These are phyloP conservation scores for Cruciata laevipes DNA, from an alignment of 257 asterid genomes.

Conservation along the genomic window DNA sequence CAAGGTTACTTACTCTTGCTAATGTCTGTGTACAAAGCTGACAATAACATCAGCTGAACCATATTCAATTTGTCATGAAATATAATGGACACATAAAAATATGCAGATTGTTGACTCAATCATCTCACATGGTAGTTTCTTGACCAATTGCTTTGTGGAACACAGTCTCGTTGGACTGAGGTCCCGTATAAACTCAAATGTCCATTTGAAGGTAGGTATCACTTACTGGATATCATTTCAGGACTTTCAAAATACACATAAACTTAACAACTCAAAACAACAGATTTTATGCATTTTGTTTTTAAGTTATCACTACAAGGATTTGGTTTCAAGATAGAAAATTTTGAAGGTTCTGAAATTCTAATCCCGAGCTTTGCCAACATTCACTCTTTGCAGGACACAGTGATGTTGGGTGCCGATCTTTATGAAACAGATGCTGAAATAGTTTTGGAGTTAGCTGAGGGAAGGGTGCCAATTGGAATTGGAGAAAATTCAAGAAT, in stretches of 20 bases:
- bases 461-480: conserved; percentile 82
- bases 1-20: conserved; percentile 51
- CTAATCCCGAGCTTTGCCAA: background rate
- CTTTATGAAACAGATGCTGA: conserved; percentile 83
- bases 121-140: conserved; percentile 85
- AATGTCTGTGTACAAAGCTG: background rate
- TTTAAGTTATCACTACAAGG: background rate
- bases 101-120: conserved; percentile 88
- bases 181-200: conserved; percentile 78
- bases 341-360: background rate
- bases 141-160: conserved; percentile 66
- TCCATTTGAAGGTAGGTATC: conserved; percentile 53
- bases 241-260: background rate
- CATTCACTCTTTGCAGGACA: conserved; percentile 46
- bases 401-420: conserved; percentile 97
- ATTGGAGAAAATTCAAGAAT: conserved; percentile 94
- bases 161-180: conserved; percentile 90
- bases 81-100: conserved; percentile 16
- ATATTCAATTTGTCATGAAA: background rate
- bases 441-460: conserved; percentile 52
- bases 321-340: background rate
- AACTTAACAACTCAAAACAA: background rate
- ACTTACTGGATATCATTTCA: background rate
- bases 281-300: conserved; percentile 2
- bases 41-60: background rate